Evolutionary conservation across 495 filamentous ascomycete genomes (phyloP).

Genomic region (Monascus purpureus): DNA sequence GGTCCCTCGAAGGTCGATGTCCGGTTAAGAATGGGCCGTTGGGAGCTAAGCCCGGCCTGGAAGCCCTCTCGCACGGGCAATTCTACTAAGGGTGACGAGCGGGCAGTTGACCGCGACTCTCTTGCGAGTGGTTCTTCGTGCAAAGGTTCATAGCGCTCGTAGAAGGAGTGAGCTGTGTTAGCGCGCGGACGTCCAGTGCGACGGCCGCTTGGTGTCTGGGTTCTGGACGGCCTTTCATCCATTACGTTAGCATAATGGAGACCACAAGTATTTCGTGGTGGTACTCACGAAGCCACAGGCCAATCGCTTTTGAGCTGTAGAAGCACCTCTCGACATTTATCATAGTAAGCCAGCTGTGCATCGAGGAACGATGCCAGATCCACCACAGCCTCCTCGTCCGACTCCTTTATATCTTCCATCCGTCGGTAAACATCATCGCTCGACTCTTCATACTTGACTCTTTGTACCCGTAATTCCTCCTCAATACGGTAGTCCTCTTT

Average conservation of each 20-base stretch:
- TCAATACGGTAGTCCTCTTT: constrained; percentile 86
- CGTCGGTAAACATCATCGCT: constrained; percentile 84
- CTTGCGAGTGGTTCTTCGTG: constrained; percentile 41
- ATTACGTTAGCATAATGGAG: constrained; percentile 6
- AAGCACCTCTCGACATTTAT: constrained; percentile 69
- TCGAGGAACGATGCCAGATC: constrained; percentile 78
- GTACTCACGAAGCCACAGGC: constrained; percentile 41
- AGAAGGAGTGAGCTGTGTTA: constrained; percentile 46
- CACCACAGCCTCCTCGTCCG: constrained; percentile 69
- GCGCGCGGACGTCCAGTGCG: constrained; percentile 41
- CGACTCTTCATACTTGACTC: constrained; percentile 92
- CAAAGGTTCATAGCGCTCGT: constrained; percentile 40
- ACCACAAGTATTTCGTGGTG: constrained; percentile 1
- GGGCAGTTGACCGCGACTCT: constrained; percentile 33
- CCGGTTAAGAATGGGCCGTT: constrained; percentile 32
- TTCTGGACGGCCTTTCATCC: constrained; percentile 11
- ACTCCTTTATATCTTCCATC: constrained; percentile 94
- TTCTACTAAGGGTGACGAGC: constrained; percentile 17
- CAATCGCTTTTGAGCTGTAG: constrained; percentile 53
- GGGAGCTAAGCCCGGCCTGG: constrained; percentile 10
- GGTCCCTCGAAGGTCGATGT: constrained; percentile 44
- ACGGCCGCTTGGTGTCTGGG: constrained; percentile 13
- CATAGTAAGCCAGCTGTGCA: constrained; percentile 82
- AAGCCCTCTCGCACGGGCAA: constrained; percentile 21
- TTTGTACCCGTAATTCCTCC: constrained; percentile 82